These are phyloP conservation scores for Stephanodiscus minutulus DNA, from an alignment of 108 stramenopile genomes.

Conservation along the genomic window DNA sequence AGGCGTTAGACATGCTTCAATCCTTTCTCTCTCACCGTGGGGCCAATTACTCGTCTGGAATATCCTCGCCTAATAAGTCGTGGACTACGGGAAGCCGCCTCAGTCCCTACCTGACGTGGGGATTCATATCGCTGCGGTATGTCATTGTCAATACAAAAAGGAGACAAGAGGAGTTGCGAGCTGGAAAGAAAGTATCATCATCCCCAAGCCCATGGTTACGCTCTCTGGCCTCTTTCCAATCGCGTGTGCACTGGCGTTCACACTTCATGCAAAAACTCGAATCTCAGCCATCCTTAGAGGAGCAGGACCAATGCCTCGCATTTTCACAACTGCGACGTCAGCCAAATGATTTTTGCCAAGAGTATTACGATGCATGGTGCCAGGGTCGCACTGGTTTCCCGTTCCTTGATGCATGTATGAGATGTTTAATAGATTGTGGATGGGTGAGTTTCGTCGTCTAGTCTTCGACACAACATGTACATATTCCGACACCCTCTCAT, in stretches of 20 bases:
- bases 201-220: conserved; percentile 49
- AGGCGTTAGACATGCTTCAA: conserved; percentile 50
- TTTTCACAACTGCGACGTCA: conserved; percentile 66
- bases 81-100: conserved; percentile 73
- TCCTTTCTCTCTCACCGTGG: conserved; percentile 64
- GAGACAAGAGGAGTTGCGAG: conserved; percentile 51
- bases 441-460: too few relatives aligned
- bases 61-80: conserved; percentile 69
- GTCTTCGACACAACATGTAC: too few relatives aligned
- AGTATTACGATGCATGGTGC: conserved; percentile 59
- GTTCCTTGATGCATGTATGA: conserved; percentile 78
- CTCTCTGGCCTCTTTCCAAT: conserved; percentile 70
- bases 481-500: too few relatives aligned
- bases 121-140: conserved; percentile 57
- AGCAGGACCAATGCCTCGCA: conserved; percentile 52
- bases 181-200: conserved; percentile 33
- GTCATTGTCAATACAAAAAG: conserved; percentile 44
- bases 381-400: conserved; percentile 66
- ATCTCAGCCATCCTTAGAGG: conserved; percentile 61
- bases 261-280: conserved; percentile 80
- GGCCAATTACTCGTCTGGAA: conserved; percentile 55
- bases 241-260: conserved; percentile 70
- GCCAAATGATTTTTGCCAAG: conserved; percentile 61
- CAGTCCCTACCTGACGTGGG: conserved; percentile 71
- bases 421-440: conserved; percentile 62